phyloP scores from a whole-genome alignment of 2,329 filamentous ascomycete species.

The Purpureocillium takamizusanense region DNA sequence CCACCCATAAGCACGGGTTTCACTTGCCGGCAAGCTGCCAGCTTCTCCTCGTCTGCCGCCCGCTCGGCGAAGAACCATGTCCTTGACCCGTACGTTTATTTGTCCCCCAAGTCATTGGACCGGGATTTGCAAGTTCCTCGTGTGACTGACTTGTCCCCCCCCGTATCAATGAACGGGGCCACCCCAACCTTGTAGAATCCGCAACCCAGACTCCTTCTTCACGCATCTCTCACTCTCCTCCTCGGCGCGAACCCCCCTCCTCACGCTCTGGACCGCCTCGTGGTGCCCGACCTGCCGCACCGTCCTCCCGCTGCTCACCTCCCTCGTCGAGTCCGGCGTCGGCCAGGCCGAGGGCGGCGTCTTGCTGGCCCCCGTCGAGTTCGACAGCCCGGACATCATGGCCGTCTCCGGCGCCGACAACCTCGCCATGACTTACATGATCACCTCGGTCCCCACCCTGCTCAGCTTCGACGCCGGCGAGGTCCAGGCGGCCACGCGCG shows the following conservation, averaged over 20 bases:
- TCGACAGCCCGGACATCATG: constrained; percentile 50
- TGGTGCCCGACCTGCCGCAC: constrained; percentile 46
- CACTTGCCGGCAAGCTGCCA: not conserved
- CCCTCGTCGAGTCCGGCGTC: constrained; percentile 39
- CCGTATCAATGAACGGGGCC: too few relatives aligned
- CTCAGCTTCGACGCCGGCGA: constrained; percentile 49
- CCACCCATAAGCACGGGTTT: not conserved
- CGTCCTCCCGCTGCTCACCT: constrained; percentile 38
- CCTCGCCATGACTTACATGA: constrained; percentile 47
- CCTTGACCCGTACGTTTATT: constrained; percentile 8
- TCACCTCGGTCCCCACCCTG: constrained; percentile 48
- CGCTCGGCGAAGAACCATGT: constrained; percentile 11
- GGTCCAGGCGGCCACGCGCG: constrained; percentile 36
- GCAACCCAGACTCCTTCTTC: constrained; percentile 42
- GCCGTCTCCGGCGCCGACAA: constrained; percentile 15
- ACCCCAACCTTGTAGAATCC: constrained; percentile 40
- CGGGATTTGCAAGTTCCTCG: too few relatives aligned
- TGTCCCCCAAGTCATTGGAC: too few relatives aligned
- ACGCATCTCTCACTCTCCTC: constrained; percentile 47
- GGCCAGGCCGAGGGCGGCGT: constrained; percentile 49
- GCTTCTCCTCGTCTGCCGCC: constrained; percentile 5
- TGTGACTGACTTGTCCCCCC: too few relatives aligned
- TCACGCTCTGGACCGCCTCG: constrained; percentile 52
- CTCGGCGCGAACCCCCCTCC: constrained; percentile 42
- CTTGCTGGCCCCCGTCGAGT: constrained; percentile 43